Evolutionary conservation across 2,329 filamentous ascomycete species (phyloP).

Genomic region (Diaporthe batatas): DNA sequence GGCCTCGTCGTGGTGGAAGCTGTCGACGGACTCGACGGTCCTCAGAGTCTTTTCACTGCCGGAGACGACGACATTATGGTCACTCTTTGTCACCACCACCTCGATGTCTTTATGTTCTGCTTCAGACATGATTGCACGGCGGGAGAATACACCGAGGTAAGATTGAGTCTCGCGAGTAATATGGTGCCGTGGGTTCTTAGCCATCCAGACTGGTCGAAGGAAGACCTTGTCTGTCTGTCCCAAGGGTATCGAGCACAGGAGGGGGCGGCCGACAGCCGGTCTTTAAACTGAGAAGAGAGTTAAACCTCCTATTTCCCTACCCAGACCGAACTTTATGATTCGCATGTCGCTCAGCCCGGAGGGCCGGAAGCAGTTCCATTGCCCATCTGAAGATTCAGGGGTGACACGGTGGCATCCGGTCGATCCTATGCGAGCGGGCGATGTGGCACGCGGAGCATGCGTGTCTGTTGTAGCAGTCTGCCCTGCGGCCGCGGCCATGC

Average conservation of each 20-base stretch:
- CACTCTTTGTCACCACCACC: neutral
- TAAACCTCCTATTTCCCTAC: neutral
- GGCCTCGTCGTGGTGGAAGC: conserved; percentile 20
- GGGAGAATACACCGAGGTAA: neutral
- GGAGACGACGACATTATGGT: neutral
- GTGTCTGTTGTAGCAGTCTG: neutral
- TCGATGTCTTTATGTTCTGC: neutral
- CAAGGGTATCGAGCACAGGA: neutral
- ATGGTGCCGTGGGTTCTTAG: neutral
- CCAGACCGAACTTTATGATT: neutral
- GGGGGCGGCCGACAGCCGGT: neutral
- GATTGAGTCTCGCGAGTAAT: neutral
- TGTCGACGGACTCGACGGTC: neutral
- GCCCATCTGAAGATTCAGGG: neutral
- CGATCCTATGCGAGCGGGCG: conserved; percentile 7
- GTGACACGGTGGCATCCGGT: neutral
- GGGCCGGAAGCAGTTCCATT: neutral
- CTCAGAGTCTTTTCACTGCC: conserved; percentile 16
- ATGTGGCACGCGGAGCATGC: conserved; percentile 6
- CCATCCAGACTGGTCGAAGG: too few relatives aligned
- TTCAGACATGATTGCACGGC: neutral
- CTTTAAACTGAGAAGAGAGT: neutral
- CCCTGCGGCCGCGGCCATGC: neutral
- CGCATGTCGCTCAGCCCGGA: neutral
- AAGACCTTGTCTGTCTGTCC: neutral